A percentile compares a stretch with the other conserved stretches of the same genome.
Conservation (phyloP, 2,329 filamentous ascomycete genomes). For the Fusarium odoratissimum region DNA sequence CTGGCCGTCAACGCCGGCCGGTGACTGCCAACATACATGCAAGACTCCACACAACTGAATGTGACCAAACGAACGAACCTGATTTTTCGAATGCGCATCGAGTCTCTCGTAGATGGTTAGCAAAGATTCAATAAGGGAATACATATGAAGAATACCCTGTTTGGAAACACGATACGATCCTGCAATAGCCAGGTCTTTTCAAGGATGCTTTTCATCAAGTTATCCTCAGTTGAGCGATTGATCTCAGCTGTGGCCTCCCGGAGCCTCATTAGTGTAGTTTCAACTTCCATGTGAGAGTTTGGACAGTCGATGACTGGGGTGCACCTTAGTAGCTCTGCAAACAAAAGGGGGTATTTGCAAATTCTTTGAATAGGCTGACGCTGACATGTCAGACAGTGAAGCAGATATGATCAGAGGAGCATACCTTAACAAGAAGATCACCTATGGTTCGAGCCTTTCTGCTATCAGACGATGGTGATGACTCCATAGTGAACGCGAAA, state of each 20-base stretch:
- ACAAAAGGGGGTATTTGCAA: conserved; percentile 89
- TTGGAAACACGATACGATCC: conserved; percentile 79
- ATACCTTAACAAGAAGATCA: conserved; percentile 90
- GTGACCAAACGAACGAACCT: conserved; percentile 84
- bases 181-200: conserved; percentile 89
- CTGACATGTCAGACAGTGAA: background rate
- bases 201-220: conserved; percentile 73
- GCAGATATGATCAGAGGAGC: background rate
- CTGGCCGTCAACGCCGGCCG: conserved; percentile 74
- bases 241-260: conserved; percentile 82
- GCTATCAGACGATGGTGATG: conserved; percentile 69
- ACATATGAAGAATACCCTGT: conserved; percentile 66
- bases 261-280: conserved; percentile 76
- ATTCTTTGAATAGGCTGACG: conserved; percentile 87
- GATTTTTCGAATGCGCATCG: conserved; percentile 66
- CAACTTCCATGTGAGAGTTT: conserved; percentile 81
- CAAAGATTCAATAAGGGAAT: background rate
- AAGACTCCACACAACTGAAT: conserved; percentile 85
- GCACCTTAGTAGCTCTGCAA: conserved; percentile 83
- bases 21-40: conserved; percentile 83
- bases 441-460: conserved; percentile 84
- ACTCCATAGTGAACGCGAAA: conserved; percentile 78
- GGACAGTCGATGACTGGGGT: conserved; percentile 90
- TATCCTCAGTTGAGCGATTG: conserved; percentile 85
- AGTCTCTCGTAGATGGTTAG: conserved; percentile 53